Conservation (phyloP, 805 yeast genomes). For the Hyphopichia homilentoma region DNA sequence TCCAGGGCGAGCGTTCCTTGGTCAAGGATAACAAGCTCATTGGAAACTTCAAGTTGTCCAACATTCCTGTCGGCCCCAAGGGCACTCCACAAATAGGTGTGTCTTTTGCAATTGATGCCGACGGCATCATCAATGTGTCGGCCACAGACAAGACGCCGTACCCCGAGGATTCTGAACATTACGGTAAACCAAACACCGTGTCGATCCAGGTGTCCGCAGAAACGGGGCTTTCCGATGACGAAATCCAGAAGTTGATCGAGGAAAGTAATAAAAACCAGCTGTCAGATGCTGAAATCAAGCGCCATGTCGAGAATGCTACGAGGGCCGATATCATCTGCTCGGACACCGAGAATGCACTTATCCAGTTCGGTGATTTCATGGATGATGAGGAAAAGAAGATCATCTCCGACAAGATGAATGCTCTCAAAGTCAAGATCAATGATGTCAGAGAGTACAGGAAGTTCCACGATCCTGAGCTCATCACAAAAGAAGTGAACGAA, state of each 20-base stretch:
- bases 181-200: conserved; percentile 48
- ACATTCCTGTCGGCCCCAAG: conserved; percentile 73
- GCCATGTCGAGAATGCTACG: conserved; percentile 68
- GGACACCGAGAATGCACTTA: conserved; percentile 84
- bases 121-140: conserved; percentile 61
- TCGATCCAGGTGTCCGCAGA: conserved; percentile 68
- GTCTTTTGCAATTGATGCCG: conserved; percentile 76
- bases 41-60: conserved; percentile 68
- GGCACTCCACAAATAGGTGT: conserved; percentile 80
- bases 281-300: conserved; percentile 55
- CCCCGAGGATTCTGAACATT: conserved; percentile 30
- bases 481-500: conserved; percentile 33
- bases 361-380: conserved; percentile 58
- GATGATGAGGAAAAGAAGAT: conserved; percentile 43
- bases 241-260: conserved; percentile 56
- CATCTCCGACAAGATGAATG: conserved; percentile 15
- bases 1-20: conserved; percentile 77
- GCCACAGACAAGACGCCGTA: conserved; percentile 52
- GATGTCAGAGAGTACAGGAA: conserved; percentile 29
- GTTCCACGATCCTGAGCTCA: conserved; percentile 28
- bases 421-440: conserved; percentile 23
- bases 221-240: conserved; percentile 66
- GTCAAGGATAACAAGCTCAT: conserved; percentile 75
- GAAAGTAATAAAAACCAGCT: conserved; percentile 65
- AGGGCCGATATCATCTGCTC: conserved; percentile 74